These are phyloP conservation scores for Tulasnella sp. DNA, from an alignment of 768 basidiomycete genomes.

Conservation along the genomic window DNA sequence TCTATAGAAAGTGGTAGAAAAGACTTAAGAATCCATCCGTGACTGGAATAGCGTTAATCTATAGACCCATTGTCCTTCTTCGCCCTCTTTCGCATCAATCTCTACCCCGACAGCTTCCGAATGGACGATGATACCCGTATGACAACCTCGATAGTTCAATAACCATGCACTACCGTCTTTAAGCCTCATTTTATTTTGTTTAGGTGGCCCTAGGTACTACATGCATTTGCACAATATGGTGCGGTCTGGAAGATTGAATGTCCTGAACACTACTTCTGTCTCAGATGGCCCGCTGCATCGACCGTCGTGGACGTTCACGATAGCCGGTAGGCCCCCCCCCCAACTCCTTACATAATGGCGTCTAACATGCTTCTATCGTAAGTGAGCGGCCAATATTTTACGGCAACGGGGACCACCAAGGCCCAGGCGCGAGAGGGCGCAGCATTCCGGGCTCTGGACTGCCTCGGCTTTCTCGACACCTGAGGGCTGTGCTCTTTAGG, in stretches of 20 bases:
- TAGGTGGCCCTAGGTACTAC: neutral
- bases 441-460: neutral
- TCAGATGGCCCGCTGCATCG: neutral
- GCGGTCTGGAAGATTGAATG: neutral
- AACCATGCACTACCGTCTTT: too few species aligned
- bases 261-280: neutral
- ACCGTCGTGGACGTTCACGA: neutral
- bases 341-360: neutral
- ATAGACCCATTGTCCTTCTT: too few species aligned
- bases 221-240: neutral
- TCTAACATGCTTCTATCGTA: neutral
- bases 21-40: too few species aligned
- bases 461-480: neutral
- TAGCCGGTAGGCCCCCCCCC: neutral
- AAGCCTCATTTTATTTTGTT: neutral
- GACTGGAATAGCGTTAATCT: too few species aligned
- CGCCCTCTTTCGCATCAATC: too few species aligned
- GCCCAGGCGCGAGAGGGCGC: neutral
- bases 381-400: neutral
- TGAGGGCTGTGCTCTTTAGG: neutral
- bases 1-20: too few species aligned
- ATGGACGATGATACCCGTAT: too few species aligned
- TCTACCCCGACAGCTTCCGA: too few species aligned
- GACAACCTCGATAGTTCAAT: too few species aligned
- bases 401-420: neutral